A percentile compares a stretch with the other conserved stretches of the same genome.
Evolutionary conservation across 371 early-diverging fungal species (phyloP).

Genomic region (Paramicrosporidium saccamoebae): DNA sequence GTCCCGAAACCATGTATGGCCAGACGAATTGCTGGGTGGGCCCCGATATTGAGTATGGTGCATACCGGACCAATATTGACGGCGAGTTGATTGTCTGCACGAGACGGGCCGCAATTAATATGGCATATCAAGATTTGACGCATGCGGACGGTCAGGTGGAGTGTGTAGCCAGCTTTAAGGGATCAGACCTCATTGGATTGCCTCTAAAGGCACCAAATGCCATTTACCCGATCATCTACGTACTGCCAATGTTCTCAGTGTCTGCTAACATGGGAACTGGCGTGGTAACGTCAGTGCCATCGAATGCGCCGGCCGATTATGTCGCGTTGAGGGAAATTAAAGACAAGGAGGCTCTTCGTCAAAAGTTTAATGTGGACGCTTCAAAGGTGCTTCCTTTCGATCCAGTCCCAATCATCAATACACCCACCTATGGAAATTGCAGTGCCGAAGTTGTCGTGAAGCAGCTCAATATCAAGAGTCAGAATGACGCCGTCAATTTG

Average conservation of each 20-base stretch:
- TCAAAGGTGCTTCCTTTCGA: constrained; percentile 57
- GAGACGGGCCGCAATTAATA: constrained; percentile 74
- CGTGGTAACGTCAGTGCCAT: constrained; percentile 89
- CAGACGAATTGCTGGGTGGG: constrained; percentile 93
- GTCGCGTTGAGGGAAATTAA: constrained; percentile 54
- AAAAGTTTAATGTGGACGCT: constrained; percentile 51
- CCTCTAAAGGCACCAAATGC: constrained; percentile 64
- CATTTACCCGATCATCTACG: constrained; percentile 36
- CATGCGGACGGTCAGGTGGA: constrained; percentile 18
- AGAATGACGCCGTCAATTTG: constrained; percentile 65
- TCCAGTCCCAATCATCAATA: constrained; percentile 50
- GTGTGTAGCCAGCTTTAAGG: constrained; percentile 38
- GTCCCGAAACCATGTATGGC: constrained; percentile 97
- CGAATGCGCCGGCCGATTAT: constrained; percentile 89
- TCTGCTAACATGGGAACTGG: constrained; percentile 87
- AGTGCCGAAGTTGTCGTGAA: constrained; percentile 48
- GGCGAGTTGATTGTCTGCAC: constrained; percentile 59
- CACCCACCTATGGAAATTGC: constrained; percentile 49
- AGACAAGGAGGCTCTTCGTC: constrained; percentile 69
- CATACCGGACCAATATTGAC: constrained; percentile 26
- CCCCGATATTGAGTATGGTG: constrained; percentile 54
- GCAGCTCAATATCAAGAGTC: constrained; percentile 67
- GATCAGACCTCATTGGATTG: constrained; percentile 49
- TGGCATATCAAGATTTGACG: constrained; percentile 68
- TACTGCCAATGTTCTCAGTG: constrained; percentile 86